Percentiles rank a stretch among this genome's conserved stretches.
phyloP scores from a whole-genome alignment of 2,329 filamentous ascomycete species.

The Calonectria naviculata region DNA sequence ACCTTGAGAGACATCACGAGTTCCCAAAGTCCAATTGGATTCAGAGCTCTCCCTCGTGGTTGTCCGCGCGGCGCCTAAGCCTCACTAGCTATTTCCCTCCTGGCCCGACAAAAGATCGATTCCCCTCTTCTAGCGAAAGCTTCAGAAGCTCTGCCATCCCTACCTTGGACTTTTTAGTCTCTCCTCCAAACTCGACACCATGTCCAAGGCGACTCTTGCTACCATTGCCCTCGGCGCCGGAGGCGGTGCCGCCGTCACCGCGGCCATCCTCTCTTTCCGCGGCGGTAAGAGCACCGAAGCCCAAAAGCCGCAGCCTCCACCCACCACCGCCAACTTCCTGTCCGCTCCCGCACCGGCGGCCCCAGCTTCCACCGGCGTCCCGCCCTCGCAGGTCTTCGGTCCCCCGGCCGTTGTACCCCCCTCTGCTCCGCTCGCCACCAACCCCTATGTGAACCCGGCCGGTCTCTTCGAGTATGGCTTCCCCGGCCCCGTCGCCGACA shows the following conservation, averaged over 20 bases:
- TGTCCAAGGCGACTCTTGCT: slow-evolving; percentile 84
- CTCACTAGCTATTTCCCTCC: neutral
- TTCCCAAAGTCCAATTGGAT: slow-evolving; percentile 14
- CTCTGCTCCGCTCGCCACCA: slow-evolving; percentile 42
- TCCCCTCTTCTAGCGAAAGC: neutral
- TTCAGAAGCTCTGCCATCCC: neutral
- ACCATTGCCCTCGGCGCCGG: slow-evolving; percentile 82
- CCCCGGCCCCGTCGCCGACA: slow-evolving; percentile 88
- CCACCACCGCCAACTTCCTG: slow-evolving; percentile 42
- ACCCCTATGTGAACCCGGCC: slow-evolving; percentile 74
- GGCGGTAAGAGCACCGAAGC: slow-evolving; percentile 58
- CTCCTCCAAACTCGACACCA: slow-evolving; percentile 50
- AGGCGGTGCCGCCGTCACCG: slow-evolving; percentile 79
- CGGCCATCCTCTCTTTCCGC: slow-evolving; percentile 73
- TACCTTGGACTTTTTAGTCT: neutral
- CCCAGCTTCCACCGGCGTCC: slow-evolving; percentile 53
- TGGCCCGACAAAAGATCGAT: neutral
- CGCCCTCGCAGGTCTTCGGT: slow-evolving; percentile 68
- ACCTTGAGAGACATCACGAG: slow-evolving; percentile 16
- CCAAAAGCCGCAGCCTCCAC: slow-evolving; percentile 44
- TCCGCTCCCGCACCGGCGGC: slow-evolving; percentile 42
- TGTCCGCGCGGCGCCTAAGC: neutral
- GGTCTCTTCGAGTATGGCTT: slow-evolving; percentile 90
- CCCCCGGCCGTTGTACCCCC: slow-evolving; percentile 44
- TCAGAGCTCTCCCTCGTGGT: slow-evolving; percentile 4